Base-by-base conservation (phyloP, 805 yeast genomes). In the Hermanozyma aechmeae region DNA sequence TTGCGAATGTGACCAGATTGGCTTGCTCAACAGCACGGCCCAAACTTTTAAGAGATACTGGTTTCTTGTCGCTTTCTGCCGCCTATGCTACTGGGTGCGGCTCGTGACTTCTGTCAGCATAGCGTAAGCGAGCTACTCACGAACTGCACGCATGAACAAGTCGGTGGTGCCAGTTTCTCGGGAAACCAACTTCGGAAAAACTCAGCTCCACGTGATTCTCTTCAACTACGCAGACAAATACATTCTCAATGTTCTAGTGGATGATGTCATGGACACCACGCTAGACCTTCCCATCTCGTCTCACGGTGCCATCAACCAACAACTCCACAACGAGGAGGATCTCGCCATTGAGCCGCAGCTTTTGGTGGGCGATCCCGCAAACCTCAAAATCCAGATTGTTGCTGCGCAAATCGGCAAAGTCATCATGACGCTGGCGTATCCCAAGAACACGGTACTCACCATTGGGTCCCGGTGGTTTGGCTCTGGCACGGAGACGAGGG, bases 211-310 rank as follows among this genome's bases (percentile, higher is more conserved):
- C n/a, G n/a, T n/a, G n/a, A n/a, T n/a, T n/a, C n/a, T n/a, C n/a
- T n/a, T 63, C 2, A 63, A 57, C 13, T 53, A 64, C 16, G 45
- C 45, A 2, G 67, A 69, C 33, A 58, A 56, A 33, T 42, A 51
- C 25, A 46, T 69, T 3, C 20, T 70, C 18, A 56, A 58, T 25
- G 42, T 70, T 10, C 52, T 59, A 26, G 48, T 49, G 20, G 48
- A 68, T 39, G 73, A 72, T 0, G 56, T 63, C n/a, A 53, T 64
- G 44, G 76, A 72, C 47, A 53, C 71, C 13, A 68, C 75, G 2
- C 65, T 62, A 34, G 71, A 66, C 27, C 51, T 69, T 7, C 46
- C 45, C 37, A 40, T 24, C 13, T 40, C 49, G 23, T 37, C 55
- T n/a, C 38, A 39, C 24, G 27, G 42, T 8, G 27, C 40, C 18